phyloP scores from a whole-genome alignment of 179 eudicot genomes.

The Monotropa hypopitys region DNA sequence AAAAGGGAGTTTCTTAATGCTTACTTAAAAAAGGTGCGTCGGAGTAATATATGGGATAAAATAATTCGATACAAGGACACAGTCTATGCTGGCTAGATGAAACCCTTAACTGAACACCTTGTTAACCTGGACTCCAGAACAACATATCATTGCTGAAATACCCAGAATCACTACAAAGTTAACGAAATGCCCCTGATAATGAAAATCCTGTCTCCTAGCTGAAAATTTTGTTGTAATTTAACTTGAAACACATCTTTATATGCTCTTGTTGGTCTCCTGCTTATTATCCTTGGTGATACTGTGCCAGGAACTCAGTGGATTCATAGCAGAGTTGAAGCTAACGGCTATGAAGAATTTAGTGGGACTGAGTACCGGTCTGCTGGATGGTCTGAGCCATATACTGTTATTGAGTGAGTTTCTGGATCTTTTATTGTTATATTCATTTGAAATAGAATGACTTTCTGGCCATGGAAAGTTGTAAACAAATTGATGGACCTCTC shows the following conservation, averaged over 20 bases:
- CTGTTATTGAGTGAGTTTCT: slow-evolving; percentile 62
- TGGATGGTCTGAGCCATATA: slow-evolving; percentile 87
- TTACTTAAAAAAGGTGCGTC: neutral
- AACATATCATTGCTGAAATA: neutral
- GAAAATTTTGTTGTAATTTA: neutral
- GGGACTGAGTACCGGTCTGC: slow-evolving; percentile 85
- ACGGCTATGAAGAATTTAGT: slow-evolving; percentile 90
- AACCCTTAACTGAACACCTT: neutral
- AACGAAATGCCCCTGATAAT: neutral
- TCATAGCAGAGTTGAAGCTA: slow-evolving; percentile 78
- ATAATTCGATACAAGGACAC: neutral
- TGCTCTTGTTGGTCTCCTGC: neutral
- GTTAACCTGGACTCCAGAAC: neutral
- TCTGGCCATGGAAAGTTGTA: neutral
- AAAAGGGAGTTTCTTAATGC: neutral
- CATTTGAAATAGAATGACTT: neutral
- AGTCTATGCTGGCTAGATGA: neutral
- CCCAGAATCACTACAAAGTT: neutral
- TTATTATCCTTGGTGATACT: slow-evolving; percentile 9
- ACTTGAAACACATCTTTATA: neutral
- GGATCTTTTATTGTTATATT: neutral
- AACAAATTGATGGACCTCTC: too few species aligned
- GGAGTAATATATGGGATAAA: neutral
- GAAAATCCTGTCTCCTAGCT: neutral
- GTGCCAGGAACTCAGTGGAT: slow-evolving; percentile 86